phyloP scores from a whole-genome alignment of 2,329 filamentous ascomycete genomes.

The Ophiocordyceps camponoti-leonardi region DNA sequence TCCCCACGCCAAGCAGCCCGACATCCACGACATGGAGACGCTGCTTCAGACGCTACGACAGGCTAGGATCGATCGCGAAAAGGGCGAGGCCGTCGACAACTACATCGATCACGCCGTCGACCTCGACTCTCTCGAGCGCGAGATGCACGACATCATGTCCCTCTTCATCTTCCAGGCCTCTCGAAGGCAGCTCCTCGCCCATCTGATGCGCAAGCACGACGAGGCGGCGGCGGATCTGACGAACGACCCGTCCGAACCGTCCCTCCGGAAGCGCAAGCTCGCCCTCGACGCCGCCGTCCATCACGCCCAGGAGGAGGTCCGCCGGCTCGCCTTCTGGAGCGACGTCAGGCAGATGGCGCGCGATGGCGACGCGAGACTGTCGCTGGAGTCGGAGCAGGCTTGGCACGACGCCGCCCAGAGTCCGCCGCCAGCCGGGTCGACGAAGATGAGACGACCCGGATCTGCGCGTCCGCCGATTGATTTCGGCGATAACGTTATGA shows the following conservation, averaged over 20 bases:
- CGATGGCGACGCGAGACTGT: slow-evolving; percentile 26
- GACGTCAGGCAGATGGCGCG: slow-evolving; percentile 57
- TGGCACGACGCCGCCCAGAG: slow-evolving; percentile 26
- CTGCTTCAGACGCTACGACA: slow-evolving; percentile 51
- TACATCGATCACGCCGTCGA: slow-evolving; percentile 72
- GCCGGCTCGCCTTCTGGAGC: slow-evolving; percentile 73
- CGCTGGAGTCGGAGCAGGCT: slow-evolving; percentile 19
- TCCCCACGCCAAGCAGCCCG: slow-evolving; percentile 35
- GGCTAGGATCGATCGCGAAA: slow-evolving; percentile 76
- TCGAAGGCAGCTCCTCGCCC: slow-evolving; percentile 55
- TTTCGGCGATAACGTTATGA: neutral
- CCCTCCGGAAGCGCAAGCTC: slow-evolving; percentile 30
- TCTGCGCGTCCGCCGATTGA: neutral
- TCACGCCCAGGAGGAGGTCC: slow-evolving; percentile 66
- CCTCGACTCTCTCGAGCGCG: slow-evolving; percentile 53
- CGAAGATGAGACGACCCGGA: slow-evolving; percentile 14
- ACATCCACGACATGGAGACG: slow-evolving; percentile 45
- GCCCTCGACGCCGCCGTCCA: slow-evolving; percentile 59
- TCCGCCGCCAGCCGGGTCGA: slow-evolving; percentile 34
- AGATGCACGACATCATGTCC: slow-evolving; percentile 74
- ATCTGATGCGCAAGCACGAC: slow-evolving; percentile 42
- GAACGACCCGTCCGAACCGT: slow-evolving; percentile 12
- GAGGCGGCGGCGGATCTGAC: slow-evolving; percentile 21
- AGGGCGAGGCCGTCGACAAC: slow-evolving; percentile 63
- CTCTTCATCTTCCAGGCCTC: slow-evolving; percentile 83